These are phyloP conservation scores for Suillus ampliporus DNA, from an alignment of 768 basidiomycete genomes.

Conservation along the genomic window DNA sequence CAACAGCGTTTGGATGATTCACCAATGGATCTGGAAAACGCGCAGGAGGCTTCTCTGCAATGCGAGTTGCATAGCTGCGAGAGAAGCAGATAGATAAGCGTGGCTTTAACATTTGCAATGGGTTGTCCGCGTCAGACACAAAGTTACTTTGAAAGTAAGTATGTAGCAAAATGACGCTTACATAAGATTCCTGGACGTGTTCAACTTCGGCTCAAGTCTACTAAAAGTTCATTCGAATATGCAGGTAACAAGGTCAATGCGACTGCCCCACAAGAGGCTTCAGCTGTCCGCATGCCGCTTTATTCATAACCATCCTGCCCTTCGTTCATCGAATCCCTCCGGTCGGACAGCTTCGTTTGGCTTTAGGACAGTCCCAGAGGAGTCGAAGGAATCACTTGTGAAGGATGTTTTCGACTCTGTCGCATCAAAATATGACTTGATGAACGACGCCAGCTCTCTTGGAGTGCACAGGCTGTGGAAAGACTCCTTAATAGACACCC, in stretches of 20 bases:
- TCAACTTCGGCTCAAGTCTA: too few relatives aligned
- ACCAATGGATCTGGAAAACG: slow-evolving; percentile 62
- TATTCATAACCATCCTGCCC: slow-evolving; percentile 26
- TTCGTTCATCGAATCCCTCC: slow-evolving; percentile 21
- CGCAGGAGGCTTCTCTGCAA: slow-evolving; percentile 50
- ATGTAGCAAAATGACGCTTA: not conserved
- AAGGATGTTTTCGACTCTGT: slow-evolving; percentile 95
- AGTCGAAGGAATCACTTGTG: slow-evolving; percentile 87
- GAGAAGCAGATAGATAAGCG: slow-evolving; percentile 26
- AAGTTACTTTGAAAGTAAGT: too few relatives aligned
- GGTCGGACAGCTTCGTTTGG: slow-evolving; percentile 84
- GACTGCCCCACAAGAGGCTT: slow-evolving; percentile 1
- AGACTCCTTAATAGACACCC: slow-evolving; percentile 77
- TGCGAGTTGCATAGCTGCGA: slow-evolving; percentile 48
- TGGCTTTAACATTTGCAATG: slow-evolving; percentile 30
- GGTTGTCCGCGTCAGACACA: not conserved
- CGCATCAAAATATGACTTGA: slow-evolving; percentile 92
- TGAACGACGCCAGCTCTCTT: slow-evolving; percentile 99
- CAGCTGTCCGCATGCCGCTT: not conserved
- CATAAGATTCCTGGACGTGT: not conserved
- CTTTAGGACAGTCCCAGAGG: slow-evolving; percentile 86
- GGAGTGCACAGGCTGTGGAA: slow-evolving; percentile 98
- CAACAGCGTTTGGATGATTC: slow-evolving; percentile 56
- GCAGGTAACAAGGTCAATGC: slow-evolving; percentile 9
- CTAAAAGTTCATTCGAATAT: not conserved